These are phyloP conservation scores for Agaricus subrufescens DNA, from an alignment of 768 basidiomycete genomes.

Conservation along the genomic window DNA sequence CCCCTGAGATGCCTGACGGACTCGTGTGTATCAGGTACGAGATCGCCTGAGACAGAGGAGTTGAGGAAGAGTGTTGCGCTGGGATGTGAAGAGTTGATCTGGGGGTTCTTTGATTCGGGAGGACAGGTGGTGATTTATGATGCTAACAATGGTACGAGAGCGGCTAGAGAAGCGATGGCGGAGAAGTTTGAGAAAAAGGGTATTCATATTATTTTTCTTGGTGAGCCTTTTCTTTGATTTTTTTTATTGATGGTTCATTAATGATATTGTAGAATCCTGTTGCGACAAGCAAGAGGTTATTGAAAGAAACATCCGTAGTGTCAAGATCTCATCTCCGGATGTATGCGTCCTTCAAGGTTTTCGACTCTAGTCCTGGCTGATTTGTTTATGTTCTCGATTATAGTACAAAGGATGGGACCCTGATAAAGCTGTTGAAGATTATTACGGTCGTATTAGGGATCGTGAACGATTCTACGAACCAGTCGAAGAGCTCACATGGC, in stretches of 20 bases:
- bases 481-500: conserved; percentile 86
- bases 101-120: conserved; percentile 79
- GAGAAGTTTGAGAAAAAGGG: conserved; percentile 84
- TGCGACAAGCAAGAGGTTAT: conserved; percentile 94
- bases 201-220: conserved; percentile 91
- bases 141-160: conserved; percentile 86
- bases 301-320: conserved; percentile 88
- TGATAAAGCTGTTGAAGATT: conserved; percentile 88
- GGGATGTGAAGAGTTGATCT: conserved; percentile 87
- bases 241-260: background rate
- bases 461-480: conserved; percentile 90
- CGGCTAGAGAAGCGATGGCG: conserved; percentile 62
- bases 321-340: conserved; percentile 98
- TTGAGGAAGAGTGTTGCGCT: conserved; percentile 69
- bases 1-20: background rate
- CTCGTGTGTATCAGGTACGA: conserved; percentile 53
- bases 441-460: conserved; percentile 81
- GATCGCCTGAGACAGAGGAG: conserved; percentile 74
- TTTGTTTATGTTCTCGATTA: background rate
- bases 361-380: conserved; percentile 4
- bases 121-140: conserved; percentile 99
- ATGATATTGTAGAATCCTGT: conserved; percentile 59
- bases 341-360: conserved; percentile 40
- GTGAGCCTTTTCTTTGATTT: conserved; percentile 34
- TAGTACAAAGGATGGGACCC: conserved; percentile 94